phyloP scores from a whole-genome alignment of 1,284 basidiomycete species.

The Irpex rosettiformis region DNA sequence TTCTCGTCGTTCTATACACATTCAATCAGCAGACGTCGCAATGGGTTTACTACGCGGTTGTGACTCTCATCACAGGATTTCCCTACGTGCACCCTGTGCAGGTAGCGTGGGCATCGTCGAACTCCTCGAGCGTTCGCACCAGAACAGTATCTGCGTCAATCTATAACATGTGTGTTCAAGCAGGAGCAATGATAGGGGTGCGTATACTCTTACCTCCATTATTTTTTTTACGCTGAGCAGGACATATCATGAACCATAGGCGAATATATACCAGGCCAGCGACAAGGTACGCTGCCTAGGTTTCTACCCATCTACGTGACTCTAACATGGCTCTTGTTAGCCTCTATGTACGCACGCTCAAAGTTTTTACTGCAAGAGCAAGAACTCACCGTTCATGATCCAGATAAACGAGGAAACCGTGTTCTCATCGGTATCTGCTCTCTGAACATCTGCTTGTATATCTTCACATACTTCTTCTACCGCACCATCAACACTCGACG shows the following conservation, averaged over 20 bases:
- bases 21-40: slow-evolving; percentile 49
- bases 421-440: slow-evolving; percentile 32
- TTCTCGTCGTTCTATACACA: slow-evolving; percentile 55
- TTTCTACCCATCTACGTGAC: background rate
- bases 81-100: slow-evolving; percentile 43
- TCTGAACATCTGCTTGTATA: slow-evolving; percentile 45
- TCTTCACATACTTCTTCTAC: slow-evolving; percentile 53
- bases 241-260: slow-evolving; percentile 15
- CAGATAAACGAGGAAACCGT: slow-evolving; percentile 39
- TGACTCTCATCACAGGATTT: slow-evolving; percentile 54
- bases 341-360: slow-evolving; percentile 8
- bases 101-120: slow-evolving; percentile 61
- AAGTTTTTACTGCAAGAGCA: background rate
- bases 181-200: slow-evolving; percentile 47
- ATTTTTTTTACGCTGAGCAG: background rate
- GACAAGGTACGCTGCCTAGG: slow-evolving; percentile 22
- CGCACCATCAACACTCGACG: slow-evolving; percentile 45
- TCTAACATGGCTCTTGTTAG: slow-evolving; percentile 40
- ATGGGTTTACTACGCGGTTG: slow-evolving; percentile 59
- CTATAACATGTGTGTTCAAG: slow-evolving; percentile 66
- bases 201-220: slow-evolving; percentile 17
- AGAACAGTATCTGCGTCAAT: slow-evolving; percentile 54
- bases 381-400: background rate
- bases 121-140: slow-evolving; percentile 55
- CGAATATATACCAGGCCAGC: slow-evolving; percentile 31